Evolutionary conservation across 75 land plant species (phyloP).

Genomic region (Pinus albicaulis): DNA sequence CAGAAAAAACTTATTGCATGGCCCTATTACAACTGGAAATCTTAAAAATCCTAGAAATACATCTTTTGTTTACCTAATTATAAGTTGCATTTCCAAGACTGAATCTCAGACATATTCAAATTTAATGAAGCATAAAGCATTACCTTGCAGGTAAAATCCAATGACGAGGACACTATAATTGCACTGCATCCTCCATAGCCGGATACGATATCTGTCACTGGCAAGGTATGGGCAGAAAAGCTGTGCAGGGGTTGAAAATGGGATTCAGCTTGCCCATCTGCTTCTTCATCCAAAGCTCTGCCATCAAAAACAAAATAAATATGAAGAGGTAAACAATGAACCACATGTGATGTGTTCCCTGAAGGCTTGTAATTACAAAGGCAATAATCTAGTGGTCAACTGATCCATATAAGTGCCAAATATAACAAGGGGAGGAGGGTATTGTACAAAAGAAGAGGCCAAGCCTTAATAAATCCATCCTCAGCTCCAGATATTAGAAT

Average conservation of each 20-base stretch:
- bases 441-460: conserved; percentile 43
- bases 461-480: conserved; percentile 53
- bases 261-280: conserved; percentile 14
- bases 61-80: too few species aligned
- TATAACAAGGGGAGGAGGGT: conserved; percentile 34
- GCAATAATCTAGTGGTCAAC: not conserved
- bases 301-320: not conserved
- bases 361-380: not conserved
- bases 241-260: conserved; percentile 11
- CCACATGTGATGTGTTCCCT: not conserved
- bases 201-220: conserved; percentile 49
- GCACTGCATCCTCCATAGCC: conserved; percentile 54
- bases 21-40: too few species aligned
- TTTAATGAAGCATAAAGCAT: too few species aligned
- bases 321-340: not conserved
- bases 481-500: conserved; percentile 62
- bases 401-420: not conserved
- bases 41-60: too few species aligned
- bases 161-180: conserved; percentile 45
- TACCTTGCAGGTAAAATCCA: conserved; percentile 41
- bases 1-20: too few species aligned
- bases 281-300: conserved; percentile 12
- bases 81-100: too few species aligned
- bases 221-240: conserved; percentile 35
- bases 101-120: too few species aligned